phyloP scores from a whole-genome alignment of 371 early-diverging fungal species.

The Lichtheimia ornata region DNA sequence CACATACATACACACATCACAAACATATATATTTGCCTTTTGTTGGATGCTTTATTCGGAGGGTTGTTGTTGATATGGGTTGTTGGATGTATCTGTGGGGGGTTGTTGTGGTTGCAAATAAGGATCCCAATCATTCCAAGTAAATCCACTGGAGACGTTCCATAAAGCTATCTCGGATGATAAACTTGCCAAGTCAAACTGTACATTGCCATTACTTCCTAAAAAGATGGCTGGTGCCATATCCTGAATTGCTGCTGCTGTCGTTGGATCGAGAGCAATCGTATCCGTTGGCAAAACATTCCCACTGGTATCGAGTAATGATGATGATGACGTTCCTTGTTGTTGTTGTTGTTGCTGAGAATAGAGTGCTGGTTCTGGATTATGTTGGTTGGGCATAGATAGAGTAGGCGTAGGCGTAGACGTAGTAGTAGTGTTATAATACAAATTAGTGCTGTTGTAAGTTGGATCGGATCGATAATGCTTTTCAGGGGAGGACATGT shows the following conservation, averaged over 20 bases:
- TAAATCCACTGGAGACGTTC: conserved; percentile 32
- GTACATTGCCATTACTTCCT: not conserved
- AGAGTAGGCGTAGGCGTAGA: too few relatives aligned
- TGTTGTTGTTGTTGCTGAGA: too few relatives aligned
- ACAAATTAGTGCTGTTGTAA: not conserved
- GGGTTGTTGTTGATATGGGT: not conserved
- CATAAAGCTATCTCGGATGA: conserved; percentile 33
- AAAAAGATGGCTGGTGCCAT: not conserved
- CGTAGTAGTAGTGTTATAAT: not conserved
- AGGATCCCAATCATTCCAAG: conserved; percentile 42
- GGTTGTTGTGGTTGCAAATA: conserved; percentile 18
- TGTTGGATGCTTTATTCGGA: not conserved
- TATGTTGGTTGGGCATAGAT: too few relatives aligned
- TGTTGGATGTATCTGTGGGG: not conserved
- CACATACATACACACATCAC: too few relatives aligned
- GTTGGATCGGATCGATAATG: not conserved
- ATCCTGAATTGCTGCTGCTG: not conserved
- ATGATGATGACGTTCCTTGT: too few relatives aligned
- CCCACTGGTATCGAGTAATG: not conserved
- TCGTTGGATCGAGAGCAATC: not conserved
- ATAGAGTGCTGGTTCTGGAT: too few relatives aligned
- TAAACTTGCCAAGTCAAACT: conserved; percentile 27
- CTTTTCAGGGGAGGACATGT: not conserved
- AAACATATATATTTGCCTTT: too few relatives aligned
- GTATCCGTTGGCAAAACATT: not conserved